Percentiles rank a stretch among this genome's conserved stretches.
These are phyloP conservation scores for Elsinoe arachidis DNA, from an alignment of 2,329 filamentous ascomycete species.

Conservation along the genomic window DNA sequence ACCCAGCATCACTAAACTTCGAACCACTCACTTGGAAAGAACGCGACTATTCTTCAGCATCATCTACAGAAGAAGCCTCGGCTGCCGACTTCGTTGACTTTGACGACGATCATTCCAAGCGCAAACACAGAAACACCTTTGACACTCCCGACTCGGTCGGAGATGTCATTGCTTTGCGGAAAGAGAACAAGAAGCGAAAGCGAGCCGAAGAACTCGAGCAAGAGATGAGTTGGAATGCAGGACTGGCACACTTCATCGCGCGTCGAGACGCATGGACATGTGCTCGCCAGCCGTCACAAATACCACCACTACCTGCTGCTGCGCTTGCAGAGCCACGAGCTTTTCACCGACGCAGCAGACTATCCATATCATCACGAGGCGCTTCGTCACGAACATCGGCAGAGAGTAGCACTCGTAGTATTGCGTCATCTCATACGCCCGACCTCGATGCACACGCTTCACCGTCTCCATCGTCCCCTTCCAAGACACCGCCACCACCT, in stretches of 20 bases:
- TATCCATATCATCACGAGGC: conserved; percentile 18
- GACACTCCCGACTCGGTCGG: conserved; percentile 39
- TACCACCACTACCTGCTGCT: not conserved
- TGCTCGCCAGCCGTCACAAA: conserved; percentile 34
- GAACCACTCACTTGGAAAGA: conserved; percentile 35
- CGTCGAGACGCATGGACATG: conserved; percentile 80
- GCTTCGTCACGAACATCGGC: conserved; percentile 2
- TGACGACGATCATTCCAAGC: conserved; percentile 11
- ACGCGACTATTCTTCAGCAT: conserved; percentile 33
- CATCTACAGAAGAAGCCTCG: conserved; percentile 22
- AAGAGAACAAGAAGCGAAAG: conserved; percentile 29
- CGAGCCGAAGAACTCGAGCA: conserved; percentile 30
- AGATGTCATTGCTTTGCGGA: conserved; percentile 20
- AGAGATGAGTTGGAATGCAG: conserved; percentile 62
- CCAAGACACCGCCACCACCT: conserved; percentile 13
- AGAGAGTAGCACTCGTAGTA: conserved; percentile 21
- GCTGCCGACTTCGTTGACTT: conserved; percentile 17
- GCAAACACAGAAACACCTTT: conserved; percentile 31
- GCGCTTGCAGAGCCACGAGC: not conserved
- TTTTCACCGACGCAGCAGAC: conserved; percentile 9
- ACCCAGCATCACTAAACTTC: conserved; percentile 25
- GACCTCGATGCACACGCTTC: conserved; percentile 13
- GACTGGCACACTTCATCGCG: conserved; percentile 68
- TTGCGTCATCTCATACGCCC: conserved; percentile 32
- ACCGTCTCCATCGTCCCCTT: conserved; percentile 11